Evolutionary conservation across 2,329 filamentous ascomycete species (phyloP), one percentile per base, ranked within the genome.

Genomic region (Aspergillus sp.): DNA sequence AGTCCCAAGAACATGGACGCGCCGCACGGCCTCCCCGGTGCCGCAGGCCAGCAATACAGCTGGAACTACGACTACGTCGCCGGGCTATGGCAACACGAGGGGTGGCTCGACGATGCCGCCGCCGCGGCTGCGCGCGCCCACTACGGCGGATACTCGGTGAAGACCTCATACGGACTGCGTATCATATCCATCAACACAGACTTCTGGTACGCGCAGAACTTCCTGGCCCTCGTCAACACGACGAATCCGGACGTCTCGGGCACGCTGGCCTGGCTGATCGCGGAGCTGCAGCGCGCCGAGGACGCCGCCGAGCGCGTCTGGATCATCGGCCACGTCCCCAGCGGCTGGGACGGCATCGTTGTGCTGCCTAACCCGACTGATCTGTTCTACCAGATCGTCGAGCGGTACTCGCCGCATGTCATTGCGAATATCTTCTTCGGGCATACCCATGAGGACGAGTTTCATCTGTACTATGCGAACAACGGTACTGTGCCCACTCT

Each of bases 31-130:
- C 66, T 84, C 8, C 80, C 80, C 8, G 80, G 78, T 1, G 71
- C 73, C 1, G 67, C 84, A 1, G 79, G 80, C 1, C 65, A 77
- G 54, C 81, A 84, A 57, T 76, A 80, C 56, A 80, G 76, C 48
- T 84, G 81, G 81, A 82, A 83, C 57, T 82, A 79, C 57, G 71
- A 82, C 22, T 80, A 83, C 57, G 70, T 83, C 14, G 73, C 80
- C n/a, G 68, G 67, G 11, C 68, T 83, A 0, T 83, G 81, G 81
- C 69, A 77, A 56, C 75, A 82, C 51, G 78, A 82, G 53, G 78
- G 77, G 16, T 84, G 81, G 80, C 75, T 84, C 46, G 72, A 75
- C 52, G 62, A 65, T 10, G 58, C 68, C 13, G 73, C 74, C 4
- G 78, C 76, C 1, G 64, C 70, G 2, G 61, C 81, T 60, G 81